Conservation (phyloP, 495 filamentous ascomycete species). For the Daldinia grandis region DNA sequence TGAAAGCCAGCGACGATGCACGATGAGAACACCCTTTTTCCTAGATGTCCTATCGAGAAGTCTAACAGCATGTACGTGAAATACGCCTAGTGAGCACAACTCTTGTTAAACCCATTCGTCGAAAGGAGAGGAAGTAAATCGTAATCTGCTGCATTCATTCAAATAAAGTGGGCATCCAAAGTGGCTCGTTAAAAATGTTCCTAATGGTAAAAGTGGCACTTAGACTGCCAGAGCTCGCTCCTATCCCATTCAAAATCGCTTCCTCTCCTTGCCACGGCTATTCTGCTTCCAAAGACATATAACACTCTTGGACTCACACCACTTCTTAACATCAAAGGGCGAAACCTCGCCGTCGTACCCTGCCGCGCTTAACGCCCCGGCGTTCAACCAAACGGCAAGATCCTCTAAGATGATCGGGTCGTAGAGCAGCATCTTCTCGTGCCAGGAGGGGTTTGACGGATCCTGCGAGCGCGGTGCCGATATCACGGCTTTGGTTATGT, state of each 20-base stretch:
- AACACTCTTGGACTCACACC: slow-evolving; percentile 85
- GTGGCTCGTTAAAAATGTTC: not conserved
- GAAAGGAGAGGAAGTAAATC: no score
- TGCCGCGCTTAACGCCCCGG: slow-evolving; percentile 66
- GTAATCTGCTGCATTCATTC: no score
- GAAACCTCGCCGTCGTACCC: slow-evolving; percentile 72
- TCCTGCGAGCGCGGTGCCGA: slow-evolving; percentile 59
- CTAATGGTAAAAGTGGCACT: no score
- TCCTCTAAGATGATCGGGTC: slow-evolving; percentile 93
- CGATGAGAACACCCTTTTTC: no score
- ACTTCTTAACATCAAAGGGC: slow-evolving; percentile 69
- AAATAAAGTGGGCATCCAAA: not conserved
- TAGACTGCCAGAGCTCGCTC: not conserved
- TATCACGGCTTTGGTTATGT: slow-evolving; percentile 73
- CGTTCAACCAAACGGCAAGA: slow-evolving; percentile 82
- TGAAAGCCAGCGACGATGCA: no score
- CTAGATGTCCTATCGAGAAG: no score
- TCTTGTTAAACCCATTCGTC: no score
- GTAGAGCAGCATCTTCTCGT: slow-evolving; percentile 93
- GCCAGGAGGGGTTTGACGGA: slow-evolving; percentile 68
- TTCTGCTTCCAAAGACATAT: slow-evolving; percentile 71
- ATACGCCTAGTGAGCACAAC: no score
- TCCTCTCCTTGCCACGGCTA: slow-evolving; percentile 56
- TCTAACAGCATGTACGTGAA: no score
- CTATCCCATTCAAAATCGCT: slow-evolving; percentile 47